Conservation (phyloP, 2,329 filamentous ascomycete genomes). For the Ophidiomyces ophidiicola region DNA sequence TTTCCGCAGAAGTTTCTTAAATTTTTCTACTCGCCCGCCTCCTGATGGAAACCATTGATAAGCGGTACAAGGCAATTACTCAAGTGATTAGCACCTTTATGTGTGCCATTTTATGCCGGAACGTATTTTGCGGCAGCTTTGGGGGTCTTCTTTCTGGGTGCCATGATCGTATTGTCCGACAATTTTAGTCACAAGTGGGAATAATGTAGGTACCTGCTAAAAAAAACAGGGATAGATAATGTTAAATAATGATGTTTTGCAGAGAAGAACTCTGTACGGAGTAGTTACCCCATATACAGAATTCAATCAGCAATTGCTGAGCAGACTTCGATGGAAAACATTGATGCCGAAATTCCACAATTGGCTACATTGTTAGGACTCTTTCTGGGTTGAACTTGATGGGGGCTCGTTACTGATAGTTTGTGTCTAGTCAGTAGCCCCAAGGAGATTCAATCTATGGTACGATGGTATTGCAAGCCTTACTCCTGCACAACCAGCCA, state of each 20-base stretch:
- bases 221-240: no score
- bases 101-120: constrained; percentile 18
- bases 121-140: constrained; percentile 17
- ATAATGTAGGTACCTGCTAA: no score
- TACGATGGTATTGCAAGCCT: constrained; percentile 18
- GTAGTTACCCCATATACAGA: no score
- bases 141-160: not conserved
- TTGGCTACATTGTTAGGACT: constrained; percentile 16
- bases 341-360: constrained; percentile 13
- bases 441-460: constrained; percentile 18
- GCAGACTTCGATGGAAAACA: no score
- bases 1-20: not conserved
- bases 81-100: constrained; percentile 23
- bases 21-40: not conserved
- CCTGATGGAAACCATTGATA: constrained; percentile 19
- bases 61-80: constrained; percentile 19
- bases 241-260: not conserved
- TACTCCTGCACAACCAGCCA: constrained; percentile 16
- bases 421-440: constrained; percentile 10
- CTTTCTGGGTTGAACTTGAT: no score
- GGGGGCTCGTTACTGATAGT: no score
- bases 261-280: no score
- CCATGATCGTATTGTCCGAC: not conserved
- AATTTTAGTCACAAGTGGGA: no score
- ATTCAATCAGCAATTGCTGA: no score